Evolutionary conservation across 345 rosid species (phyloP).

Genomic region (Populus simonii): DNA sequence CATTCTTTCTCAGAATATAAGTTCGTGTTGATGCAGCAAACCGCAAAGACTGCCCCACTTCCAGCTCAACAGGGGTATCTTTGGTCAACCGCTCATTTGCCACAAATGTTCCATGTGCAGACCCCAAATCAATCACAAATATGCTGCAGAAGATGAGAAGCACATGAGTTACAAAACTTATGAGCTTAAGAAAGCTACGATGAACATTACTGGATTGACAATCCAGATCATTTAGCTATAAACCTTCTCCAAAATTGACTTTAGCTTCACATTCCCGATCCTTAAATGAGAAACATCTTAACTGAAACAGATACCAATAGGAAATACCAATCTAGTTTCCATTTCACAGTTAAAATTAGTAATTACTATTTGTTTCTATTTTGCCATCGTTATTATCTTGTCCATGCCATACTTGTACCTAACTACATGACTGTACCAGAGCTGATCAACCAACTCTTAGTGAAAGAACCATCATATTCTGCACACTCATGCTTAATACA

Average conservation of each 20-base stretch:
- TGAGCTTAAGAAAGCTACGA: background rate
- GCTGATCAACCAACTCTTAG: background rate
- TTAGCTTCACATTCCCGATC: background rate
- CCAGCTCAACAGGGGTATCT: slow-evolving; percentile 66
- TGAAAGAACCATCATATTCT: background rate
- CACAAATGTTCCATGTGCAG: slow-evolving; percentile 84
- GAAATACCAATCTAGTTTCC: background rate
- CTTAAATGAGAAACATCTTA: background rate
- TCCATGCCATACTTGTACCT: background rate
- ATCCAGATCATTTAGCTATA: background rate
- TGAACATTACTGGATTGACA: background rate
- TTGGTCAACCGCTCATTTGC: slow-evolving; percentile 83
- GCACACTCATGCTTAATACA: background rate
- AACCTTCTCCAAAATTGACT: background rate
- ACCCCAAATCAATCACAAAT: slow-evolving; percentile 73
- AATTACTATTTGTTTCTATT: background rate
- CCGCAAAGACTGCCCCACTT: slow-evolving; percentile 75
- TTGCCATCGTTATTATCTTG: background rate
- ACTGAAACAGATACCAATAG: background rate
- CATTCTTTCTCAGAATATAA: slow-evolving; percentile 74
- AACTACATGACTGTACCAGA: background rate
- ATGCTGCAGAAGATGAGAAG: slow-evolving; percentile 42
- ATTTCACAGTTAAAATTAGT: background rate
- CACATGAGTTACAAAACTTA: background rate
- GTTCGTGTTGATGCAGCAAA: slow-evolving; percentile 91